Evolutionary conservation across 768 basidiomycete genomes (phyloP), one percentile per base, ranked within the genome.

Genomic region (Serendipita sp.): DNA sequence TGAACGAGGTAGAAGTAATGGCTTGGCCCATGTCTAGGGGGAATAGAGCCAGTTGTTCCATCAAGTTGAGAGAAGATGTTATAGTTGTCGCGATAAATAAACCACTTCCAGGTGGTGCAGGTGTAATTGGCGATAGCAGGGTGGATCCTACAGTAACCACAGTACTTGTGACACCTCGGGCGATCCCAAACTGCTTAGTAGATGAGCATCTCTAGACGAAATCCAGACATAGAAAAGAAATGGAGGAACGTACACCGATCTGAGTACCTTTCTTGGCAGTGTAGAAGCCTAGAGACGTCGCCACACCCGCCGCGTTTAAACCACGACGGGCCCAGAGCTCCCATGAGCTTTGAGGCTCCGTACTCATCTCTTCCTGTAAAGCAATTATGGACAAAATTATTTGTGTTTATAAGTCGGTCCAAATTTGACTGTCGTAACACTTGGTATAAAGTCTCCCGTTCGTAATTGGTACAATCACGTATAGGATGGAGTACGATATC

Each of bases 11-110:
- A 2, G 85, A 82, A 13, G 89, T 85, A 60, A 91, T 78, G 68
- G 86, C 84, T 75, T 91, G 88, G 36, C 84, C 82, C 16, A 90
- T 75, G 67, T 83, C 79, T 67, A 91, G 82, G 11, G 89, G 89
- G 1, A 84, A 83, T 48, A 91, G 82, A 2, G 85, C 83, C 63
- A 89, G 74, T 60, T 83, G 80, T 72, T 91, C 89, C 2, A 84
- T 82, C 34, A 87, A 75, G 46, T 82, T 80, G 63, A 91, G 75
- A 34, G 79, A 84, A 18, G 79, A 79, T 13, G 82, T 77, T 36
- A 89, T 79, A 10, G 84, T 83, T 62, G 78, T 78, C 32, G 81
- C 80, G 5, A 87, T 71, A 44, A 82, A 74, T 13, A 81, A 81
- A 7, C 83, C 79, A 7, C 85, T 80, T 52, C 86, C 79, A 38